A percentile compares a stretch with the other conserved stretches of the same genome.
These are phyloP conservation scores for Madurella fahalii DNA, from an alignment of 2,329 filamentous ascomycete species.

Conservation along the genomic window DNA sequence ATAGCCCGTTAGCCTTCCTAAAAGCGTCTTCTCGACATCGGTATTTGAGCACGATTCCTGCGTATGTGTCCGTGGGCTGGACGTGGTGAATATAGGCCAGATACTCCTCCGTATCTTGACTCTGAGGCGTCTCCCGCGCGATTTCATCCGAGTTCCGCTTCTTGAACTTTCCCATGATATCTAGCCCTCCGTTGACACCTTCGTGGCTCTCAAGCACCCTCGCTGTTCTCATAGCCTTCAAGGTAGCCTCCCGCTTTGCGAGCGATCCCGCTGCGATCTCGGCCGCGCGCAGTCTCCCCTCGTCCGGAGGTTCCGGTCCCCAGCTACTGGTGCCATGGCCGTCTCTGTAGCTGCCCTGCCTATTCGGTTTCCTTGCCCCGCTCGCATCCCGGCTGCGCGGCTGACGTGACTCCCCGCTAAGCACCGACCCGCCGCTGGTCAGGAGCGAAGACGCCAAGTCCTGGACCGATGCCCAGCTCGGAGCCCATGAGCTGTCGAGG, in stretches of 20 bases:
- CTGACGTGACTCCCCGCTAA: slow-evolving; percentile 33
- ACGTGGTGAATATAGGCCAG: slow-evolving; percentile 90
- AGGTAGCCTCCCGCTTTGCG: slow-evolving; percentile 49
- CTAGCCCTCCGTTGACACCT: slow-evolving; percentile 55
- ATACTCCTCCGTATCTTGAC: slow-evolving; percentile 64
- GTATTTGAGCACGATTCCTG: slow-evolving; percentile 85
- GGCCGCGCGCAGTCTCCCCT: slow-evolving; percentile 36
- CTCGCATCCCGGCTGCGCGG: slow-evolving; percentile 30
- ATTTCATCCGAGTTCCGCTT: slow-evolving; percentile 65
- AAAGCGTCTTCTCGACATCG: slow-evolving; percentile 80
- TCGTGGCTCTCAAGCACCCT: slow-evolving; percentile 59
- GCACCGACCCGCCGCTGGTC: slow-evolving; percentile 31
- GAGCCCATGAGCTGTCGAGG: slow-evolving; percentile 48
- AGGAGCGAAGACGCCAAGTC: slow-evolving; percentile 48
- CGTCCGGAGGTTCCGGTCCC: slow-evolving; percentile 47
- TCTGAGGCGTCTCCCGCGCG: slow-evolving; percentile 29
- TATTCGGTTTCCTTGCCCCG: slow-evolving; percentile 31
- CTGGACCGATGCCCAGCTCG: slow-evolving; percentile 54
- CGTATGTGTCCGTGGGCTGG: slow-evolving; percentile 77
- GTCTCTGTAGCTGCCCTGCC: slow-evolving; percentile 28
- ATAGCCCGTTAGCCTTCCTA: slow-evolving; percentile 84
- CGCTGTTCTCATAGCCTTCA: slow-evolving; percentile 54
- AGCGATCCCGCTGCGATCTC: slow-evolving; percentile 54
- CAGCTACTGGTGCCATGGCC: slow-evolving; percentile 36
- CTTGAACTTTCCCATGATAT: slow-evolving; percentile 56